phyloP scores from a whole-genome alignment of 345 rosid genomes.

The Clausena lansium region DNA sequence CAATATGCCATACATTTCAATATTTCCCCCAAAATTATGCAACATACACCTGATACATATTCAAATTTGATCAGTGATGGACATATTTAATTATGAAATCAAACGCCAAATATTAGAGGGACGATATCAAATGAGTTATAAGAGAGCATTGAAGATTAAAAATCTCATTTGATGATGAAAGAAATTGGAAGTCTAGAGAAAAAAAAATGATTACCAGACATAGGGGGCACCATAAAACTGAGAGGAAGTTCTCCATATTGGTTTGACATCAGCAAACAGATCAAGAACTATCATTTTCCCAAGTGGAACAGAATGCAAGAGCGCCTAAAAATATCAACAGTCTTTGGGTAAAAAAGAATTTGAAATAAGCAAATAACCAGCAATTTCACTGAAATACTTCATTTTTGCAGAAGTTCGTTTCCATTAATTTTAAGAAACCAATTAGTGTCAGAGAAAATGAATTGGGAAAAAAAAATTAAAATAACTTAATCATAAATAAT shows the following conservation, averaged over 20 bases:
- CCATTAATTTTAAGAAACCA: not conserved
- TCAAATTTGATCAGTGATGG: conserved; percentile 6
- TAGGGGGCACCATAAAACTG: conserved; percentile 94
- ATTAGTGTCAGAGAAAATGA: not conserved
- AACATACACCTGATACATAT: conserved; percentile 72
- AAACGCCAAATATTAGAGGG: not conserved
- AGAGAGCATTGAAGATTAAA: not conserved
- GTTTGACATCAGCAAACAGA: conserved; percentile 89
- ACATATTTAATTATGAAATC: not conserved
- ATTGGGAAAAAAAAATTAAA: not conserved
- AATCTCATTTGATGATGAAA: not conserved
- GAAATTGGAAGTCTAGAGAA: not conserved
- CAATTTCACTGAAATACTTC: not conserved
- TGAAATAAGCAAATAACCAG: not conserved
- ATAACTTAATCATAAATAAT: not conserved
- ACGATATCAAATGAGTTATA: conserved; percentile 1
- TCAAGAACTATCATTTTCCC: conserved; percentile 96
- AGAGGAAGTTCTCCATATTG: conserved; percentile 79
- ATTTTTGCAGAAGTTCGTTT: not conserved
- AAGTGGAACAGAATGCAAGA: conserved; percentile 81
- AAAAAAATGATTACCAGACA: conserved; percentile 57
- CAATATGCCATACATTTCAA: conserved; percentile 84
- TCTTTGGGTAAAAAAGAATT: not conserved
- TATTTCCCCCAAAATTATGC: conserved; percentile 95
- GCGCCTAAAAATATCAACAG: conserved; percentile 63